Base-by-base conservation (phyloP, 805 yeast species). In the Wickerhamiella kurtzmanii region DNA sequence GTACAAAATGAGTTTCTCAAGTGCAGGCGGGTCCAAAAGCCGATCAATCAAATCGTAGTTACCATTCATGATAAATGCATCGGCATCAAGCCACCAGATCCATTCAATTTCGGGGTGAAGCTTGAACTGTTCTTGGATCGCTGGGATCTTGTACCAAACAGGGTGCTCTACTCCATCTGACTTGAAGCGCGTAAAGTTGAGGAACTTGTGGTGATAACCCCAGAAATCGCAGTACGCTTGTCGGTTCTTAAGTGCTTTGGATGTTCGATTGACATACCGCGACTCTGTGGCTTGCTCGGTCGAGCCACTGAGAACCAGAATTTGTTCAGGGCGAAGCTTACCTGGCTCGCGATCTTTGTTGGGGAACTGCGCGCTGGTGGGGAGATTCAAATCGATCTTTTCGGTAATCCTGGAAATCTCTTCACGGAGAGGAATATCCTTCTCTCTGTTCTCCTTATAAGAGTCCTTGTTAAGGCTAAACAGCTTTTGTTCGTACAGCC, bases 41-140 rank as follows among this genome's bases (percentile, higher is more conserved):
- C 61, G 60, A 9, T 48, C 40, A 3, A 56, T 60, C 4, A 64
- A 46, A 20, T 60, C 61, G 18, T 58, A 21, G 5, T 53, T 37
- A 3, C 58, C 57, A 41, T 63, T 61, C 60, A 62, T 62, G 44
- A 64, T 58, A 21, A 64, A 52, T 13, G 61, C 60, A 35, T 64
- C 68, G 5, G 57, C 53, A 47, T 65, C 68, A 19, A 64, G 54
- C 68, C 67, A 64, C 65, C 66, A 65, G 22, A 65, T 53, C 68
- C 68, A 64, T 44, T 64, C 64, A 17, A 60, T 66, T 2, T 58
- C 54, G 3, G 68, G 66, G 46, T 60, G 45, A 21, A 37, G 38
- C 13, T 51, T 56, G 38, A 63, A 61, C 3, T 64, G 58, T 13
- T 60, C 59, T 43, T 50, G 50, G 18, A 64, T 54, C 15, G 66